Evolutionary conservation across 768 basidiomycete genomes (phyloP).

Genomic region (Crassisporium funariophilum): DNA sequence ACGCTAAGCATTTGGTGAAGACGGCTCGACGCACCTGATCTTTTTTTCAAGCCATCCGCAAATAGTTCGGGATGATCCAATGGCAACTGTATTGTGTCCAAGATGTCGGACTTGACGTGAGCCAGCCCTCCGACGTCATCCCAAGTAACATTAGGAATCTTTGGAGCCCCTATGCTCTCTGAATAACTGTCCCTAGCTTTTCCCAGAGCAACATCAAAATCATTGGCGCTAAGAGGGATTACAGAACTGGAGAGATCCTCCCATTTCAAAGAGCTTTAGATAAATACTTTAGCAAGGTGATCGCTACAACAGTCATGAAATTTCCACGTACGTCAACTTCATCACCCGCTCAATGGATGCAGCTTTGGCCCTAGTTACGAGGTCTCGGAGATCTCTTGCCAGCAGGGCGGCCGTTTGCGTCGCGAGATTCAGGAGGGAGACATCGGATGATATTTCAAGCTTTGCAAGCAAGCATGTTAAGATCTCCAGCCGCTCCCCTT

Average conservation of each 20-base stretch:
- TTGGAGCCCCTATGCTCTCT: constrained; percentile 95
- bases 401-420: constrained; percentile 90
- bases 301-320: neutral
- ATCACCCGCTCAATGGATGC: constrained; percentile 54
- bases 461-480: constrained; percentile 47
- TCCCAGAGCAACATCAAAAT: constrained; percentile 73
- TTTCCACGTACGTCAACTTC: constrained; percentile 34
- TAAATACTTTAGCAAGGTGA: neutral
- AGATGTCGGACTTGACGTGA: constrained; percentile 85
- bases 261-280: constrained; percentile 14
- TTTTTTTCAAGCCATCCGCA: constrained; percentile 88
- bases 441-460: constrained; percentile 65
- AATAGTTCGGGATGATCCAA: constrained; percentile 90
- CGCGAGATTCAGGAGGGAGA: constrained; percentile 71
- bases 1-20: neutral
- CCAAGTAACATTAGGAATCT: constrained; percentile 94
- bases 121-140: constrained; percentile 95
- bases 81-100: constrained; percentile 94
- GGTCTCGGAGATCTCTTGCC: constrained; percentile 74
- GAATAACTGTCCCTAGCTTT: constrained; percentile 79
- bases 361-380: constrained; percentile 61
- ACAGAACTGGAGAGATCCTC: constrained; percentile 30
- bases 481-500: constrained; percentile 69
- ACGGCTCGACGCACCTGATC: constrained; percentile 66
- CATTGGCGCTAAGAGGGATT: constrained; percentile 52